Evolutionary conservation across 306 rosid genomes (phyloP), one percentile per base, ranked within the genome.

Genomic region (Gynostemma pentaphyllum): DNA sequence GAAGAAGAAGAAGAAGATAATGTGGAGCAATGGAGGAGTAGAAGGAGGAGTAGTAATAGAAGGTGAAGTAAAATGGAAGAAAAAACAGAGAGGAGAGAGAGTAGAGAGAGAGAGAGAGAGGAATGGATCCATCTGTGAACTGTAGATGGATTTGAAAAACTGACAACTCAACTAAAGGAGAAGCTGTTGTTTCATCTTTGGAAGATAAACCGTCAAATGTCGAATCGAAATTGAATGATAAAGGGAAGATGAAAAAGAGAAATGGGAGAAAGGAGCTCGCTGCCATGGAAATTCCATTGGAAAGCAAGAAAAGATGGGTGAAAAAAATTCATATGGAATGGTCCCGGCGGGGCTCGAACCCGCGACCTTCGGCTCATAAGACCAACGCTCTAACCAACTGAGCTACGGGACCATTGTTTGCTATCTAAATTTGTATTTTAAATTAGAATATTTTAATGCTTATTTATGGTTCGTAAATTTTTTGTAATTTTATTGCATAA

Each of bases 351-450:
- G 80, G 76, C 76, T 78, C 76, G 74, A 75, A 75, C 80, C 79
- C 78, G 74, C 76, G 79, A 78, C 72, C 81, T 76, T 76, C 79
- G 77, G 73, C 79, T 67, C 81, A 76, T 75, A 70, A 78, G 83
- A 81, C 77, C 80, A 81, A 78, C 72, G 82, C 80, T 77, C 82
- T 74, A 77, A 75, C 82, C 80, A 71, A 77, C 83, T 75, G 80
- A 72, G 74, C 81, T 75, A 78, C 77, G 79, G 72, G 76, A 77
- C 82, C 82, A 5, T 9, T 0, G 0, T 22, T 23, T 29, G 9
- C 0, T 1, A 15, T 5, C 0, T 15, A 66, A 27, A n/a, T n/a
- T n/a, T n/a, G n/a, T n/a, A n/a, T n/a, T n/a, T n/a, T n/a, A n/a
- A n/a, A n/a, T n/a, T n/a, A n/a, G n/a, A n/a, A n/a, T n/a, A n/a